Evolutionary conservation across 768 basidiomycete species (phyloP), one percentile per base, ranked within the genome.

Genomic region (Fomitopsis serialis): DNA sequence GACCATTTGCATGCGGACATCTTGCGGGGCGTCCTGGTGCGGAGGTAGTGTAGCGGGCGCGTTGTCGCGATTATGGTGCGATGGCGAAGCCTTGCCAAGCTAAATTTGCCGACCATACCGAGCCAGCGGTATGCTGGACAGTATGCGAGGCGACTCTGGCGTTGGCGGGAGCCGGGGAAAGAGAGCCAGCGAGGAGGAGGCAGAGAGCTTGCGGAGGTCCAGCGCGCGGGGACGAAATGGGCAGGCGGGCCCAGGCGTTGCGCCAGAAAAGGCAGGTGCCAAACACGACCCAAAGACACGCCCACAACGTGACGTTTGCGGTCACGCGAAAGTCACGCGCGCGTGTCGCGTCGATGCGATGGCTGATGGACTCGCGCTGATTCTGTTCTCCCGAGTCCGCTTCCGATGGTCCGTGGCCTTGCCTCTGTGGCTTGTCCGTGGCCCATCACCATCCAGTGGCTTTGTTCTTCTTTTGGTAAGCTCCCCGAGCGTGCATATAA

Each of bases 31-130:
- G 59, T 58, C 27, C 42, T 64, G 54, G 44, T 70, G 63, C 66
- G 72, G 71, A 7, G 71, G 67, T 51, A 75, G 71, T 35, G 72
- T 68, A 23, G 69, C 59, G 47, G 56, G 45, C n/a, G 62, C 62
- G 55, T 23, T 27, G 60, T 63, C 46, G 54, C 60, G 64, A 45
- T 52, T 40, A 48, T 65, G 54, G 46, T 60, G 50, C 45, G 72
- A 59, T 43, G 72, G 62, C 42, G 70, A 61, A 29, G 58, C 66
- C 63, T 69, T 73, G 52, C 54, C 68, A 66, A 58, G 61, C 71
- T 68, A 54, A 73, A 68, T 55, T 72, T 60, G 53, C 70, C 65
- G 47, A 75, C 74, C 73, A 74, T 75, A 56, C 60, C 59, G 61
- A 58, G 27, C 50, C 52, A 42, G 56, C 48, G 52, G 55, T 23